Evolutionary conservation across 768 basidiomycete species (phyloP), one percentile per base, ranked within the genome.

Genomic region (Russula sp.): DNA sequence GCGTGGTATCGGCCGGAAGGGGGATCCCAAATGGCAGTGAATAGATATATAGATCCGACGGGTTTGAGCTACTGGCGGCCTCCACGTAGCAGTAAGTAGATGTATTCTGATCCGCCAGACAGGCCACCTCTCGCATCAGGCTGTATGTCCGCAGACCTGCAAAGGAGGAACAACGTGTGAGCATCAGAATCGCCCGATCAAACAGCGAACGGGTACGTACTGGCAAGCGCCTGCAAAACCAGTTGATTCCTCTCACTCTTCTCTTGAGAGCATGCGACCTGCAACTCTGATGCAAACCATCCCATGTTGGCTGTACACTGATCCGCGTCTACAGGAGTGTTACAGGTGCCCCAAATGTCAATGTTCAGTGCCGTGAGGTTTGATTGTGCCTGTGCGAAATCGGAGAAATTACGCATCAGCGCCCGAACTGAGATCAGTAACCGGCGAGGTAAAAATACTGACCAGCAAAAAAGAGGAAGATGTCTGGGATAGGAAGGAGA

Each of bases 311-410:
- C 65, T n/a, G 73, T 66, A 67, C 91, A 94, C 62, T 85, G 78
- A 25, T 73, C 76, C 14, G 74, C 70, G 2, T 71, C 68, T 1
- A 72, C 68, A 16, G 70, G 73, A 7, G 88, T 88, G 66, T 90
- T 86, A 72, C 92, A 94, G 0, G 87, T 90, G 2, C 88, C 88
- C 85, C 88, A 90, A 7, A 93, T 69, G 53, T 90, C 75, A 9
- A 75, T 72, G 68, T 92, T 93, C 68, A 90, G 76, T 39, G 79
- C 70, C 1, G 82, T 80, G 43, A 83, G 69, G 72, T 88, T 84
- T 3, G 72, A 69, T 73, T 88, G 86, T 39, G 85, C 84, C 88
- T 90, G 75, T 29, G 25, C 25, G 25, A 1, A 29, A 71, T 71
- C 65, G 38, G 22, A 53, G 16, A 41, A 46, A 66, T 54, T 25